phyloP scores from a whole-genome alignment of 2,329 filamentous ascomycete species.

The Neopestalotiopsis rosae region DNA sequence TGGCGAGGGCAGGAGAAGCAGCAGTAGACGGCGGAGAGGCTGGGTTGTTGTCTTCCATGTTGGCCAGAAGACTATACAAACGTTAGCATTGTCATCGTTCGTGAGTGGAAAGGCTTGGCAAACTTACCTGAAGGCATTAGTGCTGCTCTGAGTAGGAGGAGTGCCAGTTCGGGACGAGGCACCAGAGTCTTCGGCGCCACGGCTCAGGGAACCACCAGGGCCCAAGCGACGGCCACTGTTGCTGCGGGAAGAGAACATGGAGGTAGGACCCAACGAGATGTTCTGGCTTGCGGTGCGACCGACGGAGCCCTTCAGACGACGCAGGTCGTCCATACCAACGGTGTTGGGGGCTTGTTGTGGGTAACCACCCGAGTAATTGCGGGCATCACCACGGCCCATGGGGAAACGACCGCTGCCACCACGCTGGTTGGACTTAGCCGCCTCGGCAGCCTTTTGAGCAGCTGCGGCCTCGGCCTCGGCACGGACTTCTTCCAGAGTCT shows the following conservation, averaged over 20 bases:
- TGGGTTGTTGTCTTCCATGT: constrained; percentile 66
- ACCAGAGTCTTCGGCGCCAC: constrained; percentile 82
- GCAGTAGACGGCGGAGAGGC: constrained; percentile 73
- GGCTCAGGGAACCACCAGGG: constrained; percentile 73
- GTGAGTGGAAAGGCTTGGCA: neutral
- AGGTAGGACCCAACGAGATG: constrained; percentile 78
- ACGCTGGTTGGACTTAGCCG: constrained; percentile 64
- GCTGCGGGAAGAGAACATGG: constrained; percentile 87
- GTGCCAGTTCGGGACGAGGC: constrained; percentile 90
- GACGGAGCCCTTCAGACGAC: constrained; percentile 73
- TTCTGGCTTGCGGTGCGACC: constrained; percentile 67
- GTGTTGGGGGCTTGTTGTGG: constrained; percentile 80
- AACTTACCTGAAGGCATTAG: constrained; percentile 92
- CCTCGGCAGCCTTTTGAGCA: constrained; percentile 82
- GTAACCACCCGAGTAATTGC: constrained; percentile 78
- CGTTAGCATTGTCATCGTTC: constrained; percentile 34
- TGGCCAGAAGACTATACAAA: constrained; percentile 57
- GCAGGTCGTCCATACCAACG: constrained; percentile 89
- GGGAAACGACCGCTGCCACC: constrained; percentile 73
- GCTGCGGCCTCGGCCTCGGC: constrained; percentile 79
- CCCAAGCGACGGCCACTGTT: constrained; percentile 86
- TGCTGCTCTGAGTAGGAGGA: constrained; percentile 75
- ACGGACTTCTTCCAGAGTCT: constrained; percentile 93
- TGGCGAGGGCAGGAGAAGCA: constrained; percentile 69
- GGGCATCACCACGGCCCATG: constrained; percentile 84